Evolutionary conservation across 1,139 yeast genomes (phyloP), one percentile per base, ranked within the genome.

Genomic region (Pichia sp.): DNA sequence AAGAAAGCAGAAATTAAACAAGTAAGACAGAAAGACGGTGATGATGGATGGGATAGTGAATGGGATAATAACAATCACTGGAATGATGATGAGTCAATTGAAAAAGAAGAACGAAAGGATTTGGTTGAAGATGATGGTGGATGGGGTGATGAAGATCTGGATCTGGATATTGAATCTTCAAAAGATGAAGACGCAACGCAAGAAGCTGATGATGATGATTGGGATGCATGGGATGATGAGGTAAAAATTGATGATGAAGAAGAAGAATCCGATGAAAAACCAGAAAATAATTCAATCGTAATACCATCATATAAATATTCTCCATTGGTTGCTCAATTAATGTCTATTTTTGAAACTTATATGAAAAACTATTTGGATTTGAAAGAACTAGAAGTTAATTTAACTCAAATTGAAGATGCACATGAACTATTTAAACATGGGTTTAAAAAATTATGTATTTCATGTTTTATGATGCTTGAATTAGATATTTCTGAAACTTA

Each of bases 141-240:
- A 5, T 46, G 47, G 45, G 47, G 23, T 2, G 54, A 48, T 16
- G 51, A 50, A 18, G 52, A 46, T 14, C 48, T 43, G 10, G 42
- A 47, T 31, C 43, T 51, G 18, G 49, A 40, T 14, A 35, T 29
- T 3, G 43, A 37, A 6, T 21, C 33, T 13, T 8, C 14, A 8
- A 29, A 15, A 11, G 34, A 23, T 19, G 37, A 28, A 4, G 32
- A 27, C 16, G 38, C 27, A 9, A 35, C 25, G n/a, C n/a, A n/a
- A 14, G 45, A 34, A 3, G 45, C 36, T 3, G 53, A 48, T 5
- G 55, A 51, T 5, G 57, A 51, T 35, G 58, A 44, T 1, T 55
- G 60, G 60, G 57, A 43, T 27, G 52, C 52, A 13, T 56, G 60
- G 60, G 51, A 48, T 11, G 53, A 47, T 11, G 53, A 51, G 22